phyloP scores from a whole-genome alignment of 208 protist species.

The Leishmania mexicana region DNA sequence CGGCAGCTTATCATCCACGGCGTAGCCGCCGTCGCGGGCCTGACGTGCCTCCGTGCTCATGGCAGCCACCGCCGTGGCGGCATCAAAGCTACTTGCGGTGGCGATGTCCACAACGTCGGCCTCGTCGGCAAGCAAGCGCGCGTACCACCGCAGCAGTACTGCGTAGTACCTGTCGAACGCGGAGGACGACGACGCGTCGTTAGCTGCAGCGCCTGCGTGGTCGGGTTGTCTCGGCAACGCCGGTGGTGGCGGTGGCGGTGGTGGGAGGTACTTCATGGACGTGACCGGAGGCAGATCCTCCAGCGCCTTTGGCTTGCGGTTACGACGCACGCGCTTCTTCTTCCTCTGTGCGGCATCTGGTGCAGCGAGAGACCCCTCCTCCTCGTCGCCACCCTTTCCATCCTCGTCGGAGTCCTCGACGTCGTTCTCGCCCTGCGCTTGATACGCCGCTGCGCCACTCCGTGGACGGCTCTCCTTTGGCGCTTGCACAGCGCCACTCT shows the following conservation, averaged over 20 bases:
- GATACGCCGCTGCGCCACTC: neutral
- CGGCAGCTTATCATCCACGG: neutral
- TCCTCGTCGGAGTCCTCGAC: neutral
- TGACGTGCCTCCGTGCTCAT: neutral
- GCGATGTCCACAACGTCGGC: constrained; percentile 32
- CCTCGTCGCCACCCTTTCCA: neutral
- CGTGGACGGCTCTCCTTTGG: neutral
- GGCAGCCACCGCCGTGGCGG: neutral
- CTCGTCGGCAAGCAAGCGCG: constrained; percentile 45
- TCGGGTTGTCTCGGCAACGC: neutral
- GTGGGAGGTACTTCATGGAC: constrained; percentile 30
- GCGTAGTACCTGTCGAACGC: constrained; percentile 21
- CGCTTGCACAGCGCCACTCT: neutral
- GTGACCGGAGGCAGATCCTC: constrained; percentile 20
- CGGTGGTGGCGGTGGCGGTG: constrained; percentile 29
- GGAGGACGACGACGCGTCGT: neutral
- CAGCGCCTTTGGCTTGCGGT: constrained; percentile 33
- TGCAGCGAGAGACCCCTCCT: neutral
- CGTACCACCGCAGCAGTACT: constrained; percentile 56
- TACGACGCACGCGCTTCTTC: constrained; percentile 29
- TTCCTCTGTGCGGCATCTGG: constrained; percentile 1
- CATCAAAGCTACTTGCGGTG: constrained; percentile 2
- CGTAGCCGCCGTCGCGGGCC: neutral
- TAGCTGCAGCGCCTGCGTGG: neutral
- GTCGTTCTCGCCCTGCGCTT: neutral